phyloP scores from a whole-genome alignment of 805 yeast genomes.

The Zygoascus tannicola region DNA sequence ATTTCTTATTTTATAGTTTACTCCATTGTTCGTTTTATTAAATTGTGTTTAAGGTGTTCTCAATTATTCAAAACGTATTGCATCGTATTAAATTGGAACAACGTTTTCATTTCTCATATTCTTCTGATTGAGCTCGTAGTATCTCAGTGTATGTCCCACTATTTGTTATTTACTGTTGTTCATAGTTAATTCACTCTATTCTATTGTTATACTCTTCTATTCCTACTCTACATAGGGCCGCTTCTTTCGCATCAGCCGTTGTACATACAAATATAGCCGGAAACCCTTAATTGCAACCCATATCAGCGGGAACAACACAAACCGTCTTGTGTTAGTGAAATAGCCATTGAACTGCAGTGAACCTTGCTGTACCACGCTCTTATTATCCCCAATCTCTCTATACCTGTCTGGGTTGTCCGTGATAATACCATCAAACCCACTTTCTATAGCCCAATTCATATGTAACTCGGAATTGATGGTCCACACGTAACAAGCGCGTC shows the following conservation, averaged over 20 bases:
- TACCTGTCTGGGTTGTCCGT: conserved; percentile 29
- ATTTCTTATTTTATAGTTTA: no score
- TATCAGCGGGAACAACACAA: neutral
- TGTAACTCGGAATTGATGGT: conserved; percentile 37
- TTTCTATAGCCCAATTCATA: conserved; percentile 31
- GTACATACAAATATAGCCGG: neutral
- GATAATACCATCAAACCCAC: conserved; percentile 33
- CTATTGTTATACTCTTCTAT: no score
- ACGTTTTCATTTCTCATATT: no score
- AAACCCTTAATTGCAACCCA: neutral
- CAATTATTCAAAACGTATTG: no score
- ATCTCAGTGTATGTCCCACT: no score
- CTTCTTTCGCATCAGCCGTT: neutral
- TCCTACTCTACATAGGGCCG: no score
- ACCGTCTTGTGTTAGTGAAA: neutral
- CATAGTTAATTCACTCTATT: no score
- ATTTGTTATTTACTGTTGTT: no score
- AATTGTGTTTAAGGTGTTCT: no score
- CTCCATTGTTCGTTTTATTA: no score
- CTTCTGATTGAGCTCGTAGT: no score
- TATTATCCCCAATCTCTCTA: conserved; percentile 5
- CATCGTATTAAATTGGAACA: no score
- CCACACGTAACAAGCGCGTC: conserved; percentile 41
- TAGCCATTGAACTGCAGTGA: neutral
- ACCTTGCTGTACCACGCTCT: neutral